These are phyloP conservation scores for Candida xiaguanensis DNA, from an alignment of 805 yeast genomes.

Conservation along the genomic window DNA sequence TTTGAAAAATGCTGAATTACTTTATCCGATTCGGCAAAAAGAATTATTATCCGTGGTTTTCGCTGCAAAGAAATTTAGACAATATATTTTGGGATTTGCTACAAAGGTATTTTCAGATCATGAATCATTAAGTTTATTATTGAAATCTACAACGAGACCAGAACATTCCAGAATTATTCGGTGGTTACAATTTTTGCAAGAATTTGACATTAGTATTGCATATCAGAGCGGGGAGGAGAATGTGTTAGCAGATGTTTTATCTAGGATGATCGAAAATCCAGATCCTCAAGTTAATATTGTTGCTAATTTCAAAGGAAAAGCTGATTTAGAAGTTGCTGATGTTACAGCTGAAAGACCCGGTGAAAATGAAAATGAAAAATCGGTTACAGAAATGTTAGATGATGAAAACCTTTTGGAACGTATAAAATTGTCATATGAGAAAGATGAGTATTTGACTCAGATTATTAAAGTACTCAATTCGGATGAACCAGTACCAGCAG, in stretches of 20 bases:
- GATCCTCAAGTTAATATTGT: not conserved
- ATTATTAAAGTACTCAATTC: no score
- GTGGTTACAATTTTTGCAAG: not conserved
- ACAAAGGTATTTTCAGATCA: constrained; percentile 1
- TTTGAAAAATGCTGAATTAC: not conserved
- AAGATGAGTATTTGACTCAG: no score
- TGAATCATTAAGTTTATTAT: not conserved
- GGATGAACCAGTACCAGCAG: not conserved
- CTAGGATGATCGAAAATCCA: not conserved
- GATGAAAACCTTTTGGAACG: no score
- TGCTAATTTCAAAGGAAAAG: no score
- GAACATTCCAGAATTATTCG: constrained; percentile 1
- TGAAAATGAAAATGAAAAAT: no score
- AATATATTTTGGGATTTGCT: not conserved
- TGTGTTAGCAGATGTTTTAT: constrained; percentile 5
- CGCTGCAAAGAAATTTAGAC: constrained; percentile 1
- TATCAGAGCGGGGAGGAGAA: constrained; percentile 3
- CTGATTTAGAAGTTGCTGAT: no score
- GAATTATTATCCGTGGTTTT: constrained; percentile 2
- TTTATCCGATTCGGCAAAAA: constrained; percentile 3
- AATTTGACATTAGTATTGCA: not conserved
- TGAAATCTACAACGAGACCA: not conserved
- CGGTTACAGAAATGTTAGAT: no score
- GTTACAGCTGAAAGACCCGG: no score
- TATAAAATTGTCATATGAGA: no score